phyloP scores from a whole-genome alignment of 2,329 filamentous ascomycete species.

The Gremmenia infestans region DNA sequence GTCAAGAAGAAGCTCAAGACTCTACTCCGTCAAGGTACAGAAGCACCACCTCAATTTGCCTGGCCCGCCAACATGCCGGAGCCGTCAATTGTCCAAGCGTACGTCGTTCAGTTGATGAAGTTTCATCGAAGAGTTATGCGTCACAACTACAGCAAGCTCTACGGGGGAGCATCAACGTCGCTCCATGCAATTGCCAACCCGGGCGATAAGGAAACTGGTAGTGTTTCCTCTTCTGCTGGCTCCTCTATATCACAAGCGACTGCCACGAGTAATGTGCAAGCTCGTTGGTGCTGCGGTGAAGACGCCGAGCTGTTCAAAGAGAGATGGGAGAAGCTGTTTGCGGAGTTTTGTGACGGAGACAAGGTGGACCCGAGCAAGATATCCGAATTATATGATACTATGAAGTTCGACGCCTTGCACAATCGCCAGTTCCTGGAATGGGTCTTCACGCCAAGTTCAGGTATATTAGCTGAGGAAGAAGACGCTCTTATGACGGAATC shows the following conservation, averaged over 20 bases:
- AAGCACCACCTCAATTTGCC: conserved; percentile 92
- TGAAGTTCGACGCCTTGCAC: conserved; percentile 98
- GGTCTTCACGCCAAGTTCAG: conserved; percentile 85
- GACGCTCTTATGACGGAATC: conserved; percentile 33
- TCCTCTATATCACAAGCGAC: conserved; percentile 55
- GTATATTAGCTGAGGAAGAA: conserved; percentile 68
- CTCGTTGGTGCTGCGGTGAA: conserved; percentile 94
- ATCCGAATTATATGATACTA: conserved; percentile 96
- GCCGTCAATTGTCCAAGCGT: conserved; percentile 84
- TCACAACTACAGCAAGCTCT: conserved; percentile 81
- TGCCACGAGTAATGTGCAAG: conserved; percentile 67
- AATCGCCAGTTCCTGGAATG: conserved; percentile 96
- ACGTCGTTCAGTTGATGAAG: conserved; percentile 94
- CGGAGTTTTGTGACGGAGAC: conserved; percentile 92
- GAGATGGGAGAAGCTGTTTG: conserved; percentile 96
- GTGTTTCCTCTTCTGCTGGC: conserved; percentile 35
- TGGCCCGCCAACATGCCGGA: conserved; percentile 96
- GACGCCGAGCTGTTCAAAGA: conserved; percentile 93
- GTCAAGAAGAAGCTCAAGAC: conserved; percentile 99
- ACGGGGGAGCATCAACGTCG: conserved; percentile 59
- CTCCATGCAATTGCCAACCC: conserved; percentile 53
- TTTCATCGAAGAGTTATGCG: conserved; percentile 96
- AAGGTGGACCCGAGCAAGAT: conserved; percentile 99
- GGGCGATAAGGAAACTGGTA: conserved; percentile 33
- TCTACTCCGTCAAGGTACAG: conserved; percentile 83